Conservation (phyloP, 768 basidiomycete genomes). For the Hericium coralloides region DNA sequence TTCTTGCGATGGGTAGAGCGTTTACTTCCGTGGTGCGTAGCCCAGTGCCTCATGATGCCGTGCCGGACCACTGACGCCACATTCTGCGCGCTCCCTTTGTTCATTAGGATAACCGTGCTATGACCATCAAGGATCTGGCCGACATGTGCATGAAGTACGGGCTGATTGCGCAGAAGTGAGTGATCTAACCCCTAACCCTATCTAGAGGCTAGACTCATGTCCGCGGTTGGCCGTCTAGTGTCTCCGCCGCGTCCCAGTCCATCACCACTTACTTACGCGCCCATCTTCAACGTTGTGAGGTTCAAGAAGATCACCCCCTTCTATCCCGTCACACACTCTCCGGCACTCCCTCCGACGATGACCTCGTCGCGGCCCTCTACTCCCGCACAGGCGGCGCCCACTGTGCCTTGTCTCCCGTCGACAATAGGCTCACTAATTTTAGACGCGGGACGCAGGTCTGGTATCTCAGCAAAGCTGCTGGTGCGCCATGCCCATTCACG, state of each 20-base stretch:
- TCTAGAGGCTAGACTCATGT: slow-evolving; percentile 4
- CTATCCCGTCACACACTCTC: slow-evolving; percentile 65
- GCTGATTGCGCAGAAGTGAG: slow-evolving; percentile 68
- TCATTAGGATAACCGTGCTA: slow-evolving; percentile 64
- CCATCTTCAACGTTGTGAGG: slow-evolving; percentile 64
- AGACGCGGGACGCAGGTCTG: slow-evolving; percentile 73
- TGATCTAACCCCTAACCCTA: slow-evolving; percentile 15
- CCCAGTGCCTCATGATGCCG: neutral
- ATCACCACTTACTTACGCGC: slow-evolving; percentile 77
- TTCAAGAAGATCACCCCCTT: slow-evolving; percentile 63
- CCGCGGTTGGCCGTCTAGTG: slow-evolving; percentile 29
- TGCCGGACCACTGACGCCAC: slow-evolving; percentile 4
- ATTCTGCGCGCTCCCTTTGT: slow-evolving; percentile 15
- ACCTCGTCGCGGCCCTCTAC: slow-evolving; percentile 61
- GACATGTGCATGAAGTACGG: slow-evolving; percentile 59
- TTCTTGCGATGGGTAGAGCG: slow-evolving; percentile 62
- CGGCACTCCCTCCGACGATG: slow-evolving; percentile 64
- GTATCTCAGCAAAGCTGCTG: slow-evolving; percentile 71
- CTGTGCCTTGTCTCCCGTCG: slow-evolving; percentile 27
- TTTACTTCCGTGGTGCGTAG: slow-evolving; percentile 64
- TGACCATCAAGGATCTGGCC: slow-evolving; percentile 82
- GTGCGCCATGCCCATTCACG: slow-evolving; percentile 68
- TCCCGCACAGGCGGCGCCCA: slow-evolving; percentile 61
- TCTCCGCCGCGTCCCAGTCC: slow-evolving; percentile 72
- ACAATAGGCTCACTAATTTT: slow-evolving; percentile 55